Evolutionary conservation across 345 rosid genomes (phyloP), one percentile per base, ranked within the genome.

Genomic region (Leavenworthia alabamica): DNA sequence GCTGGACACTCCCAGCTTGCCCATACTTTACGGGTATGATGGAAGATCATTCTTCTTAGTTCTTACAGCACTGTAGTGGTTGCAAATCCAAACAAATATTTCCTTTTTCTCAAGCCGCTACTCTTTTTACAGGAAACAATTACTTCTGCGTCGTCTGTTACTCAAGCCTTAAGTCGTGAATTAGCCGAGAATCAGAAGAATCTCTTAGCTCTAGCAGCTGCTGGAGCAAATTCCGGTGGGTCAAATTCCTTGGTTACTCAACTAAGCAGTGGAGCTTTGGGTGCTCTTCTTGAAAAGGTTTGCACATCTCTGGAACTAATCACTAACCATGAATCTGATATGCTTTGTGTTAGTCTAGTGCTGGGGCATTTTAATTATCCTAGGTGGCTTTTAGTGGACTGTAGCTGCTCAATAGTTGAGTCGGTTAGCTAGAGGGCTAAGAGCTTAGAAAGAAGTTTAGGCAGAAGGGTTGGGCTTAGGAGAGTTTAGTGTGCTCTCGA

Each of bases 101-200:
- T 29, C 46, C 8, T 15, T 2, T 56, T 28, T 31, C 22, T 41
- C 19, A 58, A 17, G 22, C 13, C 0, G 8, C 54, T 65, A 20
- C 46, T 28, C 10, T 13, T 49, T 14, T 71, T 78, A 70, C 84
- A 93, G 99, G 99, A 89, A 46, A 70, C 85, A 26, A 74, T 89
- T 45, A 85, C 73, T 64, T 81, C 99, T 47, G 84, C 86, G 1
- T 86, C 91, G 4, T 70, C 96, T 29, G 62, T 85, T 62, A 64
- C 88, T 57, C 85, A 75, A 72, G 79, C 86, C 39, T 71, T 86
- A 64, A 82, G 80, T 29, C 89, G 89, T 59, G 99, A 93, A 64
- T 41, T 85, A 72, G 90, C 86, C 41, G 99, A 89, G 70, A 81
- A 70, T 49, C 96, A 85, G 59, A 67, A 88, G 26, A 87, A 85